Evolutionary conservation across 768 basidiomycete genomes (phyloP), one percentile per base, ranked within the genome.

Genomic region (Leucosporidium yakuticum): DNA sequence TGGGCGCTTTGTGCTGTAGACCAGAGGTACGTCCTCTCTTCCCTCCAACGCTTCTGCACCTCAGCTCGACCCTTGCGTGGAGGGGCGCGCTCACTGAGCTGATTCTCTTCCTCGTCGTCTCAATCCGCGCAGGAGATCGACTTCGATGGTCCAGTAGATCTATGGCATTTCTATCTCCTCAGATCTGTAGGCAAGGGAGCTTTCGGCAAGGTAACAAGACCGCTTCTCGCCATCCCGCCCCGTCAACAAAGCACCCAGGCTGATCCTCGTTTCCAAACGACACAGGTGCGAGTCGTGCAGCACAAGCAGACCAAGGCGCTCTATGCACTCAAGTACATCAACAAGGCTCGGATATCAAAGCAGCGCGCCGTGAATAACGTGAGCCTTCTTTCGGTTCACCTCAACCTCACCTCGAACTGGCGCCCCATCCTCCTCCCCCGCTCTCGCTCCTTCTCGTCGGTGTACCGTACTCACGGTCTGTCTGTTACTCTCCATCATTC

Each of bases 311-410:
- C 90, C 3, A 93, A 92, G 77, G 72, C 91, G 74, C 83, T 97
- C 2, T 96, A 90, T 77, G 94, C 94, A 27, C 86, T 97, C 80
- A 98, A 98, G 77, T 97, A 98, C 81, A 93, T 98, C 81, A 94
- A 98, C 80, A 98, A 98, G 80, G 84, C 90, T 56, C 87, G 86
- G 77, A 96, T 89, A 57, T 61, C 63, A 25, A 73, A 73, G 60
- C 69, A 70, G 39, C 64, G 68, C 14, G 73, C 73, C 5, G 66
- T 68, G 31, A 73, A 73, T 64, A 73, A 73, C 68, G 72, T 69
- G 23, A 20, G 68, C n/a, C 5, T 31, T 27, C 34, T 29, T 29
- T 27, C 36, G 36, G 11, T 19, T 29, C 27, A 23, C 31, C n/a
- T n/a, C n/a, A n/a, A n/a, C n/a, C n/a, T 34, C 36, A 39, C 17